A percentile compares a stretch with the other conserved stretches of the same genome.
Conservation (phyloP, 225 moss, liverwort and hornwort genomes). For the Sphagnum contortum region DNA sequence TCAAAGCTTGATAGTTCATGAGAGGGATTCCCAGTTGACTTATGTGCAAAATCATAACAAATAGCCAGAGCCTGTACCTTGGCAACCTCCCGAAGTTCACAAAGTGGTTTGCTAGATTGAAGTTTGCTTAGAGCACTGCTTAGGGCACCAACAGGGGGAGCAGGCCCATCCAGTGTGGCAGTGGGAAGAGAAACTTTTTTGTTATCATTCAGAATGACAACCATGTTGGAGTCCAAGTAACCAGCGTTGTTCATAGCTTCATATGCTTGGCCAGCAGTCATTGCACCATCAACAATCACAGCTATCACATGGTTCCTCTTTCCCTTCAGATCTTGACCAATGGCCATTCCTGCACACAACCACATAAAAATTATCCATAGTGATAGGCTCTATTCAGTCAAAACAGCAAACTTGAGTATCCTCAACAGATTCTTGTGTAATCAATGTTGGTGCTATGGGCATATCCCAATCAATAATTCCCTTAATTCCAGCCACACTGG, state of each 20-base stretch:
- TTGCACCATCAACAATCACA: constrained; percentile 33
- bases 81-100: constrained; percentile 33
- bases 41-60: too few species aligned
- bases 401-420: too few species aligned
- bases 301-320: constrained; percentile 27
- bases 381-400: too few species aligned
- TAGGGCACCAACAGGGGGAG: constrained; percentile 34
- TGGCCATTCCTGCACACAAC: constrained; percentile 35
- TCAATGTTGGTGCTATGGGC: too few species aligned
- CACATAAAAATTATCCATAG: too few species aligned
- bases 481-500: too few species aligned
- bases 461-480: too few species aligned
- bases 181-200: constrained; percentile 38
- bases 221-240: constrained; percentile 29
- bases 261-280: constrained; percentile 41
- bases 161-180: constrained; percentile 34
- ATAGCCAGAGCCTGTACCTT: too few species aligned
- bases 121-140: constrained; percentile 32
- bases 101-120: constrained; percentile 32
- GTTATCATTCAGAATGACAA: constrained; percentile 38
- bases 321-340: constrained; percentile 27
- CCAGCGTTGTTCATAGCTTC: constrained; percentile 47
- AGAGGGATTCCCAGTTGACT: too few species aligned
- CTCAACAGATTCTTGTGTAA: too few species aligned
- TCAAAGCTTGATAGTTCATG: too few species aligned